These are phyloP conservation scores for Rhodotorula sp. DNA, from an alignment of 1,284 basidiomycete species.

Conservation along the genomic window DNA sequence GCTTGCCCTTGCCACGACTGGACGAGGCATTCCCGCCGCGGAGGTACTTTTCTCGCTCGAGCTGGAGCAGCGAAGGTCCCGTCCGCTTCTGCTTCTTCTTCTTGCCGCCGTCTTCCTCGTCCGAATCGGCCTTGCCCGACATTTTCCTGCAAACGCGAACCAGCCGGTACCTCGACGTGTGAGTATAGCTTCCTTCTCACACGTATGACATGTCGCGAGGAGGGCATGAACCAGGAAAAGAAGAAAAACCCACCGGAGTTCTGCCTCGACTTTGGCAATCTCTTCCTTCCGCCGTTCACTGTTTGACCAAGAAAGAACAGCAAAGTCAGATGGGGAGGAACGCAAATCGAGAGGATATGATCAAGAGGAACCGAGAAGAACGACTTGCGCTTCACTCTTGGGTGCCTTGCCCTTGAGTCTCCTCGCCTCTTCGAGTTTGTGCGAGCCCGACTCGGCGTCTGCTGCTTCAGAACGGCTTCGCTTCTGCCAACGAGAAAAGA, in stretches of 20 bases:
- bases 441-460: constrained; percentile 3
- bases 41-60: constrained; percentile 44
- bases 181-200: too few species aligned
- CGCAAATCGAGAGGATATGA: neutral
- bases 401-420: constrained; percentile 60
- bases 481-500: constrained; percentile 3
- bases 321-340: neutral
- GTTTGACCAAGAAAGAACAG: neutral
- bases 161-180: too few species aligned
- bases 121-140: constrained; percentile 13
- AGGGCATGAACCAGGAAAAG: too few species aligned
- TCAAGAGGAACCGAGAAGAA: neutral
- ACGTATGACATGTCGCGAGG: too few species aligned
- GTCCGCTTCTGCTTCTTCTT: constrained; percentile 33
- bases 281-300: constrained; percentile 70
- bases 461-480: constrained; percentile 5
- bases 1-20: constrained; percentile 17
- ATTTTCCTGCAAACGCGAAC: constrained; percentile 16
- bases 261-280: constrained; percentile 82
- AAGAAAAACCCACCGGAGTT: constrained; percentile 55
- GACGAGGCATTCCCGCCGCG: constrained; percentile 5
- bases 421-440: constrained; percentile 61
- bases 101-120: constrained; percentile 20
- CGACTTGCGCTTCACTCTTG: constrained; percentile 49
- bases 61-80: constrained; percentile 42